phyloP scores from a whole-genome alignment of 108 stramenopile genomes.

The Discostella stelligeroides region DNA sequence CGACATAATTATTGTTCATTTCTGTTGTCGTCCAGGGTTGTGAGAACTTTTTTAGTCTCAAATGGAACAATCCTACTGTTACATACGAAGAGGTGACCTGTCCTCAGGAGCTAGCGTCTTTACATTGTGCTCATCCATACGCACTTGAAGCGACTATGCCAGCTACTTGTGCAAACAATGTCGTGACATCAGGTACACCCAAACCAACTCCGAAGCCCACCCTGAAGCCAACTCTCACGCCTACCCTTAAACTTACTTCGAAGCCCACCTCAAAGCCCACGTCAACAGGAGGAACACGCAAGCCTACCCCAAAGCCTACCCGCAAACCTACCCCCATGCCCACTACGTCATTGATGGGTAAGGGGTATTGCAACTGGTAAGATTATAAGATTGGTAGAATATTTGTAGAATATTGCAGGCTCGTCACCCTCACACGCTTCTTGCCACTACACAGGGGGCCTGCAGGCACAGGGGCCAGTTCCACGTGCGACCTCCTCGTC shows the following conservation, averaged over 20 bases:
- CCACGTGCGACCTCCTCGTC: too few relatives aligned
- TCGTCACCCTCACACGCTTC: not conserved
- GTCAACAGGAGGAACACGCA: too few relatives aligned
- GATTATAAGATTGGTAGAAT: not conserved
- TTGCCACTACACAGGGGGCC: not conserved
- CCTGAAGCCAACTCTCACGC: not conserved
- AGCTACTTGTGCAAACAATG: conserved; percentile 27
- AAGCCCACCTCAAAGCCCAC: not conserved
- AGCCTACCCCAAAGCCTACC: too few relatives aligned
- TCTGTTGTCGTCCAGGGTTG: conserved; percentile 1
- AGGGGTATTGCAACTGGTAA: conserved; percentile 7
- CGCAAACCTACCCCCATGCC: too few relatives aligned
- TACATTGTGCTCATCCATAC: conserved; percentile 36
- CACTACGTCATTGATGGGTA: too few relatives aligned
- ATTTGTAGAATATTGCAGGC: not conserved
- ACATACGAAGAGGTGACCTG: conserved; percentile 53
- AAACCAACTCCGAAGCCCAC: not conserved
- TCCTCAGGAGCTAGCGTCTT: conserved; percentile 36
- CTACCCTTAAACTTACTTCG: not conserved
- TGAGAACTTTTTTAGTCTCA: conserved; percentile 42
- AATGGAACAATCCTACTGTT: conserved; percentile 53
- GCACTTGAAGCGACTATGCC: conserved; percentile 29
- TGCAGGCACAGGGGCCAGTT: too few relatives aligned
- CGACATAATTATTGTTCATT: not conserved
- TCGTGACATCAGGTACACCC: not conserved